Conservation (phyloP, 2,329 filamentous ascomycete species). For the Blumeriella jaapii region DNA sequence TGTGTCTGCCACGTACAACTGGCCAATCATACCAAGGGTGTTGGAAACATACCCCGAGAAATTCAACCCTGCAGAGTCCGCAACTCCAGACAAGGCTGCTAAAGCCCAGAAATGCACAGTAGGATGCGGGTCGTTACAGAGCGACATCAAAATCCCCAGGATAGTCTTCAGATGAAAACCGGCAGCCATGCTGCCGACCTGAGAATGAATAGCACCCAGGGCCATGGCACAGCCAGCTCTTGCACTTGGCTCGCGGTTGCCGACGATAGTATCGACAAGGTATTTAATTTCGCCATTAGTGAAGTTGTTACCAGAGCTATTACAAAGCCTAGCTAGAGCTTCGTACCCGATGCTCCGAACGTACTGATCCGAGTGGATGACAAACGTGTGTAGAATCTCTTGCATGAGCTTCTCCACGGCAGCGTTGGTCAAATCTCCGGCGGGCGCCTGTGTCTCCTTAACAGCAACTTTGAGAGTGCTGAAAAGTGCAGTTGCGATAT, state of each 20-base stretch:
- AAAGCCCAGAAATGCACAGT: slow-evolving; percentile 95
- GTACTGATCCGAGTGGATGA: slow-evolving; percentile 74
- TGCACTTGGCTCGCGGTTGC: slow-evolving; percentile 84
- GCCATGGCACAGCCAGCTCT: slow-evolving; percentile 92
- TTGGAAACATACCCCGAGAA: slow-evolving; percentile 86
- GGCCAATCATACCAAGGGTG: slow-evolving; percentile 85
- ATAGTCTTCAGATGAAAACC: slow-evolving; percentile 95
- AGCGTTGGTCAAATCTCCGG: slow-evolving; percentile 61
- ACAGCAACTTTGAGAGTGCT: slow-evolving; percentile 73
- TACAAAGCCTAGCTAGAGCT: slow-evolving; percentile 73
- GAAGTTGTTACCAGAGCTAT: slow-evolving; percentile 66
- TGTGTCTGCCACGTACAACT: slow-evolving; percentile 82
- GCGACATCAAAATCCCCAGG: slow-evolving; percentile 92
- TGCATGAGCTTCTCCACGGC: slow-evolving; percentile 78
- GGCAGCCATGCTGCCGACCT: slow-evolving; percentile 95
- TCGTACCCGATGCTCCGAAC: slow-evolving; percentile 78
- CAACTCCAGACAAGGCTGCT: slow-evolving; percentile 74
- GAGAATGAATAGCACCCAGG: slow-evolving; percentile 83
- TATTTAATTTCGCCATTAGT: slow-evolving; percentile 85
- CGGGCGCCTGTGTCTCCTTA: slow-evolving; percentile 61
- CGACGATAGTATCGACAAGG: slow-evolving; percentile 86
- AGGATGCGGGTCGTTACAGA: slow-evolving; percentile 90
- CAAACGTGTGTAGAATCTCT: slow-evolving; percentile 58
- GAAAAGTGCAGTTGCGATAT: slow-evolving; percentile 72
- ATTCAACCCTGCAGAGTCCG: slow-evolving; percentile 83